Base-by-base conservation (phyloP, 176 grass and related monocot genomes). In the Luzula sylvatica region DNA sequence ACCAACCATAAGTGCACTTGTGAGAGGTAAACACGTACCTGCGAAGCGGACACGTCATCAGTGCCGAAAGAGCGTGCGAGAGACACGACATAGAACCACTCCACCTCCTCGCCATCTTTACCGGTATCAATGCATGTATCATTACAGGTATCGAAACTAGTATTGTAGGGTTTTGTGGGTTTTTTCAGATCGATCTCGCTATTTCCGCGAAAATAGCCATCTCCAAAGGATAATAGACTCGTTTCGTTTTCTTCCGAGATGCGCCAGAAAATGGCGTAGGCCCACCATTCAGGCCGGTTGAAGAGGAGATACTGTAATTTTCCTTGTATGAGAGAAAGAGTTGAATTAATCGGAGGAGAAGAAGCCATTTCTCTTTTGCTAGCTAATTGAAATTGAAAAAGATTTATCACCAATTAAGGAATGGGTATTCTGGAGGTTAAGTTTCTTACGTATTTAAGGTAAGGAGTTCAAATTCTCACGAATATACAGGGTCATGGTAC, bases 231-330 rank as follows among this genome's bases (percentile, higher is more conserved):
- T 50, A 73, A 42, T 32, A 18, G 2, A 16, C 53, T 40, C 3
- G 20, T 35, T 51, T 67, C 48, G 30, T 20, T 18, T 24, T 42
- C 41, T 14, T 52, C 11, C 1, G 49, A 44, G 6, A 7, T 44
- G 19, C 49, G 59, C 70, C 70, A 73, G 22, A 73, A 54, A 62
- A 73, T 73, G 70, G 59, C 70, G 40, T 73, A 73, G 15, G 26
- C 59, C 70, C 70, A 73, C 70, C 70, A 65, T 24, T 73, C 58
- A 5, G 50, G 38, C 50, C 50, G 58, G 17, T 26, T n/a, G 12
- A 24, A 25, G 48, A 73, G 58, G 38, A 73, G 50, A 28, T 22
- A 38, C 13, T 65, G 14, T 3, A 73, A 23, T 42, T 35, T 43
- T 42, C 56, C 38, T 45, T 73, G 50, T 9, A 55, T 43, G 12